Base-by-base conservation (phyloP, 2,329 filamentous ascomycete species). In the Cladosporium halotolerans region DNA sequence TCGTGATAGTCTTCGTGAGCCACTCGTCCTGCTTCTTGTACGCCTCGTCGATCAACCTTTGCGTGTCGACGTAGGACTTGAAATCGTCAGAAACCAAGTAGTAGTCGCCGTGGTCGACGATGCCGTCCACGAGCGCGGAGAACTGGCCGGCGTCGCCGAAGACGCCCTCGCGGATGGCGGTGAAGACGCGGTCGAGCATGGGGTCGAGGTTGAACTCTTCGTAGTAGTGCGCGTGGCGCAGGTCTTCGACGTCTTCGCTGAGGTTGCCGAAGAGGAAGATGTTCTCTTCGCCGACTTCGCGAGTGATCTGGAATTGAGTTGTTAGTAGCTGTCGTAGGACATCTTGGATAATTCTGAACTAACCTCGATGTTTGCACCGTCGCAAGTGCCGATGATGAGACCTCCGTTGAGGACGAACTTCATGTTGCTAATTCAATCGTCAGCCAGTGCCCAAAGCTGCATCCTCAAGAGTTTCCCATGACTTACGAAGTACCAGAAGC, bases 231-330 rank as follows among this genome's bases (percentile, higher is more conserved):
- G 80, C 78, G 72, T 97, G 90, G 45, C 93, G 91, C 52, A 99
- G 84, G 61, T 97, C 92, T 65, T 97, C 93, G 39, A 99, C 93
- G 63, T 97, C 90, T 71, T 99, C 93, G 53, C 93, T 84, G 16
- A 99, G 81, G 69, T 92, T 96, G 56, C 93, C 93, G 68, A 99
- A 97, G 62, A 99, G 82, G 83, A 99, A 99, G 70, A 99, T 96
- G 74, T 97, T 97, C 68, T 89, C 85, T 67, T 97, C 90, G 64
- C 91, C 89, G 66, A 97, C 88, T 73, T 99, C 93, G 55, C 93
- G 89, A 3, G 93, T 97, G 68, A 97, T 97, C 76, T 96, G 9
- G 45, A 44, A 18, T 2, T 18, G 9, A 16, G 3, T 11, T 16
- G 16, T 8, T 19, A 4, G 42, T 36, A 41, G 13, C 11, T 39